These are phyloP conservation scores for Cladorrhinum sp. DNA, from an alignment of 2,329 filamentous ascomycete species.

Conservation along the genomic window DNA sequence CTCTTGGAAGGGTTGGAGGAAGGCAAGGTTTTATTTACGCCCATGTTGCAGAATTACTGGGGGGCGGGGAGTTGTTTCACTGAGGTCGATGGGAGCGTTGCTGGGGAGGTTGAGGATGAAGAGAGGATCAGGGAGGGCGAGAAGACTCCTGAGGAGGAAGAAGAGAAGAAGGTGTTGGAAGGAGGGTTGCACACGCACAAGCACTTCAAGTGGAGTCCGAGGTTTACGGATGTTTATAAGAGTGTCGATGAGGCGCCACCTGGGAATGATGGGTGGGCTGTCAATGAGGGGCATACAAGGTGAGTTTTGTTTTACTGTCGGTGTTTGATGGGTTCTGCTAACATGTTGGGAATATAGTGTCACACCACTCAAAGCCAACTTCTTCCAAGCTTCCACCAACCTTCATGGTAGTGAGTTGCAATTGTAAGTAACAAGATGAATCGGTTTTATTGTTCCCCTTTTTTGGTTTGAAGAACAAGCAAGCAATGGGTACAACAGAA, in stretches of 20 bases:
- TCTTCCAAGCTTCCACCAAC: conserved; percentile 69
- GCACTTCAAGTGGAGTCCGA: conserved; percentile 93
- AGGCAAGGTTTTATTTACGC: conserved; percentile 75
- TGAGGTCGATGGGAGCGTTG: conserved; percentile 66
- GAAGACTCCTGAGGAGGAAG: conserved; percentile 39
- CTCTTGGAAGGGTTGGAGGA: conserved; percentile 71
- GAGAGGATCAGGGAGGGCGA: conserved; percentile 67
- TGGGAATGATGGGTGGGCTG: conserved; percentile 90
- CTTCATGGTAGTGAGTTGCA: conserved; percentile 69
- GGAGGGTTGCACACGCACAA: conserved; percentile 64
- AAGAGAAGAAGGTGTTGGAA: conserved; percentile 35
- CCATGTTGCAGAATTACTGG: conserved; percentile 92
- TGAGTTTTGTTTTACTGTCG: conserved; percentile 37
- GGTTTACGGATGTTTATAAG: conserved; percentile 80
- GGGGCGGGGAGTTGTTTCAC: conserved; percentile 79
- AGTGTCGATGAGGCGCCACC: conserved; percentile 76
- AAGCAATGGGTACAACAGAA: conserved; percentile 14
- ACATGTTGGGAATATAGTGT: conserved; percentile 54
- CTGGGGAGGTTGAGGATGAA: conserved; percentile 69
- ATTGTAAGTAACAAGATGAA: conserved; percentile 62
- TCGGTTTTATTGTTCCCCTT: conserved; percentile 16
- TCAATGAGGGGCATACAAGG: conserved; percentile 85
- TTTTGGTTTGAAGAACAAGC: conserved; percentile 27
- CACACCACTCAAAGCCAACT: conserved; percentile 88
- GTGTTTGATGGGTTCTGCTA: not conserved